Percentiles rank a stretch among this genome's conserved stretches.
Conservation (phyloP, 1,284 basidiomycete genomes). For the Rhizopogon parksii region DNA sequence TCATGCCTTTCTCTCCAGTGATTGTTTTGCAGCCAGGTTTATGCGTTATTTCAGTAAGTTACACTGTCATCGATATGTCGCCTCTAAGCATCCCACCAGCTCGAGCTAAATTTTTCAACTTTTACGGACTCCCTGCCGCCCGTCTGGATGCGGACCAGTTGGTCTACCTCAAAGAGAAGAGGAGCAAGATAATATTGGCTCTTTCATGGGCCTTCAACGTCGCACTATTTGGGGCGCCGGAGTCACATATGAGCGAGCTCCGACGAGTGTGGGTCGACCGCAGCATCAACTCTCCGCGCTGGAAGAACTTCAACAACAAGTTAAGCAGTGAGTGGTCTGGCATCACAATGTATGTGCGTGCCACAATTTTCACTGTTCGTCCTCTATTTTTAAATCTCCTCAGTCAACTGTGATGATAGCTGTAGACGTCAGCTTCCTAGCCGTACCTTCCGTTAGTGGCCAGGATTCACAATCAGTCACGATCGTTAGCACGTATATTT, state of each 20-base stretch:
- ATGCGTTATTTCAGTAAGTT: slow-evolving; percentile 11
- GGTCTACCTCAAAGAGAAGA: slow-evolving; percentile 20
- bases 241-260: slow-evolving; percentile 7
- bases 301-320: slow-evolving; percentile 7
- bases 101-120: slow-evolving; percentile 24
- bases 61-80: not conserved
- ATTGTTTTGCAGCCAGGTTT: slow-evolving; percentile 6
- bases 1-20: not conserved
- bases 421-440: slow-evolving; percentile 7
- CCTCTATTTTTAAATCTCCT: not conserved
- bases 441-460: slow-evolving; percentile 1
- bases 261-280: slow-evolving; percentile 9
- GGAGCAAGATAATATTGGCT: not conserved
- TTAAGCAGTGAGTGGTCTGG: slow-evolving; percentile 6
- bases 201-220: slow-evolving; percentile 14
- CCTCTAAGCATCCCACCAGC: not conserved
- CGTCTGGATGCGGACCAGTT: slow-evolving; percentile 30
- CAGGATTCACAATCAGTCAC: not conserved
- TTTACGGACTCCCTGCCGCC: slow-evolving; percentile 31
- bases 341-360: slow-evolving; percentile 9
- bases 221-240: slow-evolving; percentile 8
- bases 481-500: slow-evolving; percentile 2
- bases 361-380: not conserved
- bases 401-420: slow-evolving; percentile 9
- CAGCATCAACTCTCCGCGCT: slow-evolving; percentile 5